phyloP scores from a whole-genome alignment of 1,284 basidiomycete species.

The Sporisorium sorghi region DNA sequence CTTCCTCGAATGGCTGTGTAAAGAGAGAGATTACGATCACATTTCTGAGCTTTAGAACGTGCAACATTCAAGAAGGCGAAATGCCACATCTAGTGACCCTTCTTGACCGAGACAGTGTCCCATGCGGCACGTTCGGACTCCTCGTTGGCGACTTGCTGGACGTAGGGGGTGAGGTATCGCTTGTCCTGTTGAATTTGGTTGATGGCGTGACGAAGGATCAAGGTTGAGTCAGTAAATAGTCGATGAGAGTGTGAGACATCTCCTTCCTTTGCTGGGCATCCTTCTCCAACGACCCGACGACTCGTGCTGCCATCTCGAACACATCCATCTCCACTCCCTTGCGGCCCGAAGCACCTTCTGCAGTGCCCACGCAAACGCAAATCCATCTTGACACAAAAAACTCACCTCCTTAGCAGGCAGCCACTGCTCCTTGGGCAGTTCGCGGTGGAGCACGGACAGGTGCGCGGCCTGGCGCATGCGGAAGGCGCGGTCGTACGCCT shows the following conservation, averaged over 20 bases:
- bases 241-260: too few relatives aligned
- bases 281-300: too few relatives aligned
- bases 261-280: too few relatives aligned
- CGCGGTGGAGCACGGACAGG: slow-evolving; percentile 82
- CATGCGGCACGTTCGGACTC: slow-evolving; percentile 82
- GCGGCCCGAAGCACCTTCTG: too few relatives aligned
- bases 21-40: neutral
- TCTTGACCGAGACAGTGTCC: slow-evolving; percentile 75
- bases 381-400: too few relatives aligned
- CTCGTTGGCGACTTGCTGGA: slow-evolving; percentile 81
- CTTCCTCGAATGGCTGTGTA: neutral
- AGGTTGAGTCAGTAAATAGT: neutral
- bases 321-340: neutral
- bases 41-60: neutral
- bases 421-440: slow-evolving; percentile 89
- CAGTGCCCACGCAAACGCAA: too few relatives aligned
- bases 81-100: slow-evolving; percentile 38
- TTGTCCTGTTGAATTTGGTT: slow-evolving; percentile 80
- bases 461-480: slow-evolving; percentile 88
- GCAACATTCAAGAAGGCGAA: neutral
- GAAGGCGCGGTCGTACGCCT: slow-evolving; percentile 90
- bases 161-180: slow-evolving; percentile 87
- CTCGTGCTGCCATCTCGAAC: too few relatives aligned
- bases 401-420: slow-evolving; percentile 79
- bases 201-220: too few relatives aligned